Conservation (phyloP, 345 rosid species). For the Euphorbia pulcherrima region DNA sequence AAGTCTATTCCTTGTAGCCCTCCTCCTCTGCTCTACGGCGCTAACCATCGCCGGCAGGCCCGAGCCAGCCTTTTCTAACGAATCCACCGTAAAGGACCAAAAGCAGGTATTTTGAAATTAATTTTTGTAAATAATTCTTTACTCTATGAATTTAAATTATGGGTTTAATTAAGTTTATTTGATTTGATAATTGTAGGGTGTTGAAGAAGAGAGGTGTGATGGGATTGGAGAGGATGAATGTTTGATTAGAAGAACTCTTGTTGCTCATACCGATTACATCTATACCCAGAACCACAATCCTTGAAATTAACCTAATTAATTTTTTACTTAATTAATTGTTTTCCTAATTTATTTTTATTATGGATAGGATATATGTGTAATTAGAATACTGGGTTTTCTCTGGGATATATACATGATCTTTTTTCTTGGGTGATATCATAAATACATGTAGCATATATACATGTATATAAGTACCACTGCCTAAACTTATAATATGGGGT, state of each 20-base stretch:
- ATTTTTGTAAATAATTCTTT: too few relatives aligned
- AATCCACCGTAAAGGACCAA: conserved; percentile 24
- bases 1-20: conserved; percentile 31
- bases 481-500: too few relatives aligned
- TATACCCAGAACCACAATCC: conserved; percentile 26
- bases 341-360: too few relatives aligned
- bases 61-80: conserved; percentile 30
- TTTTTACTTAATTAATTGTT: not conserved
- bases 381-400: too few relatives aligned
- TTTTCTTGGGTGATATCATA: too few relatives aligned
- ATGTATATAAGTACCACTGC: too few relatives aligned
- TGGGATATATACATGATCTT: too few relatives aligned
- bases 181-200: not conserved
- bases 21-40: conserved; percentile 43
- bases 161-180: not conserved
- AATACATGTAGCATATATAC: too few relatives aligned
- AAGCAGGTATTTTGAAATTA: conserved; percentile 27
- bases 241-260: conserved; percentile 24
- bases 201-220: conserved; percentile 15
- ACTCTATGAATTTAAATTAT: not conserved
- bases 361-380: too few relatives aligned
- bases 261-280: conserved; percentile 25
- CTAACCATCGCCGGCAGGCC: conserved; percentile 43
- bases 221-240: conserved; percentile 28
- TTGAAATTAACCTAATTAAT: not conserved